phyloP scores from a whole-genome alignment of 176 grass and related monocot species.

The Eleusine indica region DNA sequence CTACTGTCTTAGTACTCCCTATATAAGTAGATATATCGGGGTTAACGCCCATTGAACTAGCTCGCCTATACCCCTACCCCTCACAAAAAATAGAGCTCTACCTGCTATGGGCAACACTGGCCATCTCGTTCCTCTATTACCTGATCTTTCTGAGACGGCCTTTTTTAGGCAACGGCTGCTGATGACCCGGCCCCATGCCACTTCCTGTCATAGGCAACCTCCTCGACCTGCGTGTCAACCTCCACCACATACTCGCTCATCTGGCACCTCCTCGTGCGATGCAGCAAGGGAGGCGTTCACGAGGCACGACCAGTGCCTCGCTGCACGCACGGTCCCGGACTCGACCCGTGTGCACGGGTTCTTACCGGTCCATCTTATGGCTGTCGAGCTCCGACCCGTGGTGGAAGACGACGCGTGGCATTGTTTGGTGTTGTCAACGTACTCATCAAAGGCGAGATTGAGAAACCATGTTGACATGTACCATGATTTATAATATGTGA shows the following conservation, averaged over 20 bases:
- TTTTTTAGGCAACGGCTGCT: background rate
- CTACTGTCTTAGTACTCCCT: no score
- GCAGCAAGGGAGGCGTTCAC: slow-evolving; percentile 39
- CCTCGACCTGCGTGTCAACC: background rate
- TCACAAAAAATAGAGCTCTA: background rate
- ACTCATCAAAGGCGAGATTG: no score
- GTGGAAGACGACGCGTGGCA: slow-evolving; percentile 39
- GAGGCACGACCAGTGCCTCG: slow-evolving; percentile 37
- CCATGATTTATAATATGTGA: no score
- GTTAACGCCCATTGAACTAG: no score
- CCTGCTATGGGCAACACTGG: background rate
- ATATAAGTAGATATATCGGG: no score
- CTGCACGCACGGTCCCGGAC: slow-evolving; percentile 39
- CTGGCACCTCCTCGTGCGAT: slow-evolving; percentile 32
- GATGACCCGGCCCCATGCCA: background rate
- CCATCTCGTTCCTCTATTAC: background rate
- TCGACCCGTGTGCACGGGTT: background rate
- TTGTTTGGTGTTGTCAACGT: background rate
- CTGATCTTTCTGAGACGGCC: background rate
- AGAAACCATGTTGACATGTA: background rate
- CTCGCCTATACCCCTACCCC: no score
- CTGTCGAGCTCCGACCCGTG: slow-evolving; percentile 26
- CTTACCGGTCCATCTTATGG: background rate
- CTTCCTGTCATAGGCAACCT: background rate
- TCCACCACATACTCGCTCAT: slow-evolving; percentile 12